Evolutionary conservation across 345 rosid species (phyloP), one percentile per base, ranked within the genome.

Genomic region (Iberis pinnata): DNA sequence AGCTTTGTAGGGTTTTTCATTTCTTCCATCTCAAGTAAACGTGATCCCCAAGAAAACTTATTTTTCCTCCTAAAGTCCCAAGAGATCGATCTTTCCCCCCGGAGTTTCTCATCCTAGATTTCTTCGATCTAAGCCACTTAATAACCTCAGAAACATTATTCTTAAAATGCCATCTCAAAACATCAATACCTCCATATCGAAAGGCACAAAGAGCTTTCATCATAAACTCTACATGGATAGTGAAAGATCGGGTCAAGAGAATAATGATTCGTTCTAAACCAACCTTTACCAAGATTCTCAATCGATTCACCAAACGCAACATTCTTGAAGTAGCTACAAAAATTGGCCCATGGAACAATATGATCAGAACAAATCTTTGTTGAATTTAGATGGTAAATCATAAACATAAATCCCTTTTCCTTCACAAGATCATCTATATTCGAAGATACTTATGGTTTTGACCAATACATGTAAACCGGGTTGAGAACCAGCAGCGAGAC

Each of bases 101-200:
- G 0, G 78, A 66, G 43, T 78, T 80, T 36, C 18, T 49, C 37
- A 13, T 51, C 87, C 96, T 86, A 2, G 96, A 17, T 20, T 64
- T 60, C 24, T 57, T 78, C 18, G 81, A 66, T 31, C 68, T 75
- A 3, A 89, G 84, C 95, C 98, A 89, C 50, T 76, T 80, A 15
- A 86, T 44, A 16, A 84, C 72, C 40, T 89, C 95, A 7, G 94
- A 76, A 12, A 84, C 90, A 47, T n/a, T n/a, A n/a, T 84, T 89
- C 67, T 69, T 86, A 78, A 89, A 86, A 67, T 89, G 95, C 95
- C 96, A 89, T 65, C 95, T 69, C 56, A 86, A 54, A 58, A 89
- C 75, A 72, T 86, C 95, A 0, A 90, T 45, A 22, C 98, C 92
- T 0, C 92, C 95, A 44, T 76, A 86, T n/a, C n/a, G 32, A 69